Evolutionary conservation across 139 green algal genomes (phyloP).

Genomic region (Closterium sp.): DNA sequence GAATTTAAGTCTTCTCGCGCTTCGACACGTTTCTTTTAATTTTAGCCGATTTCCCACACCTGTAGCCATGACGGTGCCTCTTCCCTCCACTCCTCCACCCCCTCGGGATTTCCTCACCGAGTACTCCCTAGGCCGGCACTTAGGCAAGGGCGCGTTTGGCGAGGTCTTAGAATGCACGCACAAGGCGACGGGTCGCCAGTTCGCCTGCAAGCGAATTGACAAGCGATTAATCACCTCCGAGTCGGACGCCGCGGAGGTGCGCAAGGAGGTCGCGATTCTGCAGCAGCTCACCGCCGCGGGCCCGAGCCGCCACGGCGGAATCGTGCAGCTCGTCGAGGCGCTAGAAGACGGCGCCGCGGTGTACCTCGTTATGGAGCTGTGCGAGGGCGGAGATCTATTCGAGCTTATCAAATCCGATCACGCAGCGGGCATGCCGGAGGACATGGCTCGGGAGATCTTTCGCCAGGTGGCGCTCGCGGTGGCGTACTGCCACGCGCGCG

Average conservation of each 20-base stretch:
- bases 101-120: background rate
- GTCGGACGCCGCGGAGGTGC: constrained; percentile 81
- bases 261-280: constrained; percentile 86
- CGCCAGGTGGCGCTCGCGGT: constrained; percentile 30
- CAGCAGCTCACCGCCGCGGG: constrained; percentile 67
- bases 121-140: background rate
- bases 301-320: background rate
- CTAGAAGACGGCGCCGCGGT: constrained; percentile 45
- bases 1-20: background rate
- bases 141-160: constrained; percentile 35
- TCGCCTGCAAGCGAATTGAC: constrained; percentile 81
- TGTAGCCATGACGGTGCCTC: background rate
- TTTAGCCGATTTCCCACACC: too few relatives aligned
- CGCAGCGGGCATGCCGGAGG: constrained; percentile 29
- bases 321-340: constrained; percentile 55
- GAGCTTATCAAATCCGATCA: constrained; percentile 53
- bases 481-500: constrained; percentile 71
- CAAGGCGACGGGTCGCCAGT: constrained; percentile 60
- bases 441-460: background rate
- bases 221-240: constrained; percentile 77
- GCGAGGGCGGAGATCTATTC: constrained; percentile 59
- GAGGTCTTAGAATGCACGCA: constrained; percentile 40
- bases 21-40: too few relatives aligned
- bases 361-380: constrained; percentile 59
- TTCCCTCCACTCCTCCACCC: background rate